Percentiles rank a stretch among this genome's conserved stretches.
Conservation (phyloP, 2,329 filamentous ascomycete species). For the Ceratocystis alfenasii region DNA sequence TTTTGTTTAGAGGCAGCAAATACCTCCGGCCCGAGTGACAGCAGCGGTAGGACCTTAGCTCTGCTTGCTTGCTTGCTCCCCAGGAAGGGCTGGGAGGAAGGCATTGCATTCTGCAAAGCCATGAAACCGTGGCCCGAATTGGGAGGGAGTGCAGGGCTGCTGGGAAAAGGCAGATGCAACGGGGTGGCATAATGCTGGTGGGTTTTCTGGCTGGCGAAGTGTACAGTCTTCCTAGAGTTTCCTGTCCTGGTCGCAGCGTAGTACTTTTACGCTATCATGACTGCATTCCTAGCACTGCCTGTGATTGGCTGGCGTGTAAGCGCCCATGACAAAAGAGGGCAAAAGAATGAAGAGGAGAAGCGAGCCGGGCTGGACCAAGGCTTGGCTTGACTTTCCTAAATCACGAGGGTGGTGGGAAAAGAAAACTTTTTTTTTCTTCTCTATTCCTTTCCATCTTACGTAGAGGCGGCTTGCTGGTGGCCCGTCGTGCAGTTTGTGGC, state of each 20-base stretch:
- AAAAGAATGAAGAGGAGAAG: not conserved
- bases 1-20: not conserved
- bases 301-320: conserved; percentile 21
- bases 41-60: no score
- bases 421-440: conserved; percentile 3
- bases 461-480: no score
- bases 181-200: no score
- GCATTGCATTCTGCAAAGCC: not conserved
- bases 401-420: not conserved
- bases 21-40: no score
- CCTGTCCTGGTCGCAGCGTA: no score
- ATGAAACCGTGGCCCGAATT: no score
- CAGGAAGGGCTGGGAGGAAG: not conserved
- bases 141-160: no score
- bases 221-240: no score
- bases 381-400: not conserved
- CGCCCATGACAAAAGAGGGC: conserved; percentile 13
- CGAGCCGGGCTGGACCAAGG: not conserved
- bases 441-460: not conserved
- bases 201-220: no score
- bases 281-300: not conserved
- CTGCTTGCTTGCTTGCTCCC: no score
- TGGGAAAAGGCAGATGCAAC: no score
- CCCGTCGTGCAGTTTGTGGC: no score
- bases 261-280: not conserved